Evolutionary conservation across 805 yeast genomes (phyloP).

Genomic region (Priceomyces haplophilus): DNA sequence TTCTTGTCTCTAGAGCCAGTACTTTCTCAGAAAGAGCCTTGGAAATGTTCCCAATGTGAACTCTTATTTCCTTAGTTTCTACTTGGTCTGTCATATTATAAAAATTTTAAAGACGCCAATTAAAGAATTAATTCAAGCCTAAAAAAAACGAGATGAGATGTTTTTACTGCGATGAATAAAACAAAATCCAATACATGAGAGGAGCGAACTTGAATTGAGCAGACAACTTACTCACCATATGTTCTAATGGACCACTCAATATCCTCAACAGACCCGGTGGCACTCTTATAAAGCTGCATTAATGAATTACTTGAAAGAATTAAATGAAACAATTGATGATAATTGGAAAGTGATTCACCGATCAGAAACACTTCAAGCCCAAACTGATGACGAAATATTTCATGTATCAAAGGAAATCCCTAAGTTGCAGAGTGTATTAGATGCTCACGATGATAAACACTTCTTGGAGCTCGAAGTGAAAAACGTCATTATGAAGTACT

Average conservation of each 20-base stretch:
- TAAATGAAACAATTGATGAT: constrained; percentile 1
- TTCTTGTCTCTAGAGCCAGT: constrained; percentile 49
- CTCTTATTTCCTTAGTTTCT: constrained; percentile 18
- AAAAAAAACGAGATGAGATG: constrained; percentile 7
- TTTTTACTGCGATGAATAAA: not conserved
- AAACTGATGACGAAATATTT: constrained; percentile 1
- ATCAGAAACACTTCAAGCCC: not conserved
- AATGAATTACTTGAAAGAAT: not conserved
- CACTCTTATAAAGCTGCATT: not conserved
- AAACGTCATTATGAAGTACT: constrained; percentile 24
- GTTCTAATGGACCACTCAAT: too few species aligned
- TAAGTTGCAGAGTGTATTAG: constrained; percentile 15
- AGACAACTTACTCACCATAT: too few species aligned
- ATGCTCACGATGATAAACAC: constrained; percentile 11
- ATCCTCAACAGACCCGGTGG: not conserved
- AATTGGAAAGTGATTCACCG: constrained; percentile 1
- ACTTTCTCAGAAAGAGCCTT: constrained; percentile 44
- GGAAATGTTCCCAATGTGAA: constrained; percentile 73
- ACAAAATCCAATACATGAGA: not conserved
- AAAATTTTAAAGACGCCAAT: not conserved
- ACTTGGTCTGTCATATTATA: constrained; percentile 2
- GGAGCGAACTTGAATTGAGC: too few species aligned
- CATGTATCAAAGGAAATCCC: constrained; percentile 14
- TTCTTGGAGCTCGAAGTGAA: constrained; percentile 23
- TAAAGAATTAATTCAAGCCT: not conserved